These are phyloP conservation scores for Vitis riparia DNA, from an alignment of 164 flowering plant species.

Conservation along the genomic window DNA sequence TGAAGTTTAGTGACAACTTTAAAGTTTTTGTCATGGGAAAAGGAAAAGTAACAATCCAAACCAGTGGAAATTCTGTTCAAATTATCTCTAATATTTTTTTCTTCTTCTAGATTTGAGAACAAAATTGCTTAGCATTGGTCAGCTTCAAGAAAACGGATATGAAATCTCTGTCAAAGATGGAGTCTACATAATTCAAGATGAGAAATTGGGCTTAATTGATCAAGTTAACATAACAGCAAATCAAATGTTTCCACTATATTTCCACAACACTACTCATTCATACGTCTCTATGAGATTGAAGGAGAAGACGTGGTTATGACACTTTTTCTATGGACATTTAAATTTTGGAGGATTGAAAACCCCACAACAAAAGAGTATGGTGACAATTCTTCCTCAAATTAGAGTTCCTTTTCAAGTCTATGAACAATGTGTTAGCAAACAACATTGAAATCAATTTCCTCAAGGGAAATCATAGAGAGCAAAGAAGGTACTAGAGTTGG, in stretches of 20 bases:
- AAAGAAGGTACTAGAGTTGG: background rate
- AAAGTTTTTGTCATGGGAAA: background rate
- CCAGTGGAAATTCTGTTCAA: background rate
- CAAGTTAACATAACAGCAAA: conserved; percentile 1
- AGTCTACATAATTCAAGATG: conserved; percentile 12
- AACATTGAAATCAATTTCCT: background rate
- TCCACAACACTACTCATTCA: background rate
- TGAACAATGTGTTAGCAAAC: background rate
- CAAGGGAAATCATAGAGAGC: background rate
- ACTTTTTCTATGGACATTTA: no score
- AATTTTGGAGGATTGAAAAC: no score
- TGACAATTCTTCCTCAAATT: conserved; percentile 6
- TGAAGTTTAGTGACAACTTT: background rate
- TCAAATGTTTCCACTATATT: conserved; percentile 10
- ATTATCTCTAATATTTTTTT: conserved; percentile 15
- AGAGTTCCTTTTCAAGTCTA: background rate
- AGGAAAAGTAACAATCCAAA: background rate
- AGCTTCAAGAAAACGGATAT: conserved; percentile 10
- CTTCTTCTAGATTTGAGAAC: conserved; percentile 12
- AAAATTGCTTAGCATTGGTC: background rate
- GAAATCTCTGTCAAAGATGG: conserved; percentile 14
- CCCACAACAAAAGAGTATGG: no score
- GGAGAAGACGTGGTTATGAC: no score
- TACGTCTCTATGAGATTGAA: background rate
- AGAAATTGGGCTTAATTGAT: conserved; percentile 14